Evolutionary conservation across 2,329 filamentous ascomycete species (phyloP).

Genomic region (Tolypocladium tropicale): DNA sequence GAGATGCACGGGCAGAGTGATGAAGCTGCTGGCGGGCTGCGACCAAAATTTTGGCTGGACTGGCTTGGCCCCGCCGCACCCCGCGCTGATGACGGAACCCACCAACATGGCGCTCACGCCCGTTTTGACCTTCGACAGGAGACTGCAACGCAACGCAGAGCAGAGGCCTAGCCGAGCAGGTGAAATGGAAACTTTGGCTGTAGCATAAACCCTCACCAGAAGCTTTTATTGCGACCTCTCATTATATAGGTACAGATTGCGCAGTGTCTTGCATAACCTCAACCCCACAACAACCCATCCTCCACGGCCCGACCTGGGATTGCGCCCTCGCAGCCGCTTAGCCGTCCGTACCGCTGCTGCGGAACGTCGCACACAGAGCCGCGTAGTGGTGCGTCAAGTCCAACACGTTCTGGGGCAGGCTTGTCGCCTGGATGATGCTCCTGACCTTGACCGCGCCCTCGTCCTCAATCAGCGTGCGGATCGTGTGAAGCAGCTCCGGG

Average conservation of each 20-base stretch:
- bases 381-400: slow-evolving; percentile 96
- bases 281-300: not conserved
- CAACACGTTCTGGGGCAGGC: slow-evolving; percentile 81
- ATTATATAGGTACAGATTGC: not conserved
- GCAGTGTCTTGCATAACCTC: not conserved
- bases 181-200: not conserved
- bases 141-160: not conserved
- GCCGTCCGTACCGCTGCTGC: slow-evolving; percentile 84
- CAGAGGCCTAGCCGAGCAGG: not conserved
- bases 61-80: not conserved
- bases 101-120: not conserved
- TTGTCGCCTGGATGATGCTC: slow-evolving; percentile 94
- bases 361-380: slow-evolving; percentile 85
- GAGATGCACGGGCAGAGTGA: not conserved
- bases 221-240: not conserved
- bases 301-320: not conserved
- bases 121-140: not conserved
- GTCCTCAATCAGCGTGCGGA: slow-evolving; percentile 90
- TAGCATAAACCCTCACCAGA: not conserved
- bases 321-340: slow-evolving; percentile 24
- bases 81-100: not conserved
- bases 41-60: not conserved
- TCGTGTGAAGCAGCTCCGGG: slow-evolving; percentile 75
- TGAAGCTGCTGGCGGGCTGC: not conserved
- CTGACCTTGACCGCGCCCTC: slow-evolving; percentile 95